Base-by-base conservation (phyloP, 1,284 basidiomycete genomes). In the Ganoderma lingzhi region DNA sequence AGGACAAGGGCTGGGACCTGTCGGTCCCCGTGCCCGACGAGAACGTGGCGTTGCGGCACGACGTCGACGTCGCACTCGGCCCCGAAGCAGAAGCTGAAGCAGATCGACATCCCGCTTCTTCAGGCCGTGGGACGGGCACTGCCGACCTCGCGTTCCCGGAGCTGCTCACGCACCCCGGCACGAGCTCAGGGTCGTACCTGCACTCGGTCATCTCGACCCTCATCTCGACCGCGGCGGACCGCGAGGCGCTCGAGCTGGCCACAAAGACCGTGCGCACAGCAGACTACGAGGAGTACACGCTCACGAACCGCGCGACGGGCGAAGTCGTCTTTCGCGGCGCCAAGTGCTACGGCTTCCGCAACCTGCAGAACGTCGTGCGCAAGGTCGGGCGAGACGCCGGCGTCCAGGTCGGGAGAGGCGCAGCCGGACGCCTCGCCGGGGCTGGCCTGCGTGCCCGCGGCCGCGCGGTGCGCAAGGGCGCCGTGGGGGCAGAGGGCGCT, bases 301-400 rank as follows among this genome's bases (percentile, higher is more conserved):
- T 91, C n/a, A 81, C 83, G 64, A 81, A 84, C 70, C 77, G 80
- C 65, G 75, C 76, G 58, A 82, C 82, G 5, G 89, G 87, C 55
- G 84, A 87, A 67, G 84, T 93, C 37, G 84, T 99, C 30, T 98
- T 99, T 85, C 92, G 92, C 74, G 97, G 96, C 3, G 96, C 97
- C 2, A 95, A 93, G 73, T 98, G 96, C 80, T 99, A 99, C 78
- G 98, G 98, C 2, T 99, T 99, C 84, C 88, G 96, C 65, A 99
- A 99, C 80, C 84, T 99, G 65, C 97, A 99, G 81, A 99, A 99
- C 79, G 88, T 99, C 62, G 97, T 99, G 59, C 87, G 97, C 67
- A 96, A 96, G 81, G 91, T 98, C 10, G 94, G 93, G n/a, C 90
- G 89, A 72, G 93, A 96, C 73, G 88, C 91, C 0, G 96, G 96